Evolutionary conservation across 192 early-diverging fungal genomes (phyloP).

Genomic region (Entrophospora sp.): DNA sequence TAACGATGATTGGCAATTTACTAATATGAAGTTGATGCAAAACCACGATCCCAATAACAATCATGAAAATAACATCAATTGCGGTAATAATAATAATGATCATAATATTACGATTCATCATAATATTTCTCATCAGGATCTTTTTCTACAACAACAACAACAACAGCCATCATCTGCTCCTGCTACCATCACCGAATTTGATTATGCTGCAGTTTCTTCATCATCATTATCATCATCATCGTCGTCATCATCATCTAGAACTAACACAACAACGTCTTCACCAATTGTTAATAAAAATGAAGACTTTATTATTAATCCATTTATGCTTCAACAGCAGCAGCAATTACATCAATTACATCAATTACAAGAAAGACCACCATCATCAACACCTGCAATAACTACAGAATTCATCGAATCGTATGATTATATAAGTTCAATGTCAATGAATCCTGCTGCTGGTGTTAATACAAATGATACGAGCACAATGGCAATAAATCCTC

Average conservation of each 20-base stretch:
- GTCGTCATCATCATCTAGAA: too few species aligned
- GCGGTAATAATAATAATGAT: background rate
- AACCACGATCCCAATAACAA: background rate
- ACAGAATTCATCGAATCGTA: conserved; percentile 10
- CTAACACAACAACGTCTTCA: too few species aligned
- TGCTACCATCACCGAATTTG: conserved; percentile 22
- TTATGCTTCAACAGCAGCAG: conserved; percentile 11
- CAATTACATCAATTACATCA: too few species aligned
- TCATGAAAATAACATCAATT: too few species aligned
- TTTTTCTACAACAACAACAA: background rate
- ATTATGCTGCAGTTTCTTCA: conserved; percentile 13
- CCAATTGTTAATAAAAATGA: too few species aligned
- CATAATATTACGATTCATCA: background rate
- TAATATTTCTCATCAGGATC: background rate
- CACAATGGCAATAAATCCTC: background rate
- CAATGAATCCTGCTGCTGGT: background rate
- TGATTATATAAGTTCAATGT: conserved; percentile 10
- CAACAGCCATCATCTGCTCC: conserved; percentile 24
- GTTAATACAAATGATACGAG: too few species aligned
- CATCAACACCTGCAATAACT: conserved; percentile 11
- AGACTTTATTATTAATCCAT: background rate
- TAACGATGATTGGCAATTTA: conserved; percentile 11
- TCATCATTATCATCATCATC: conserved; percentile 22
- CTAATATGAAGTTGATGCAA: background rate
- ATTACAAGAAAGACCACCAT: too few species aligned